A percentile compares a stretch with the other conserved stretches of the same genome.
Conservation (phyloP, 352 stramenopile species). For the Phytopythium chamaehyphon region DNA sequence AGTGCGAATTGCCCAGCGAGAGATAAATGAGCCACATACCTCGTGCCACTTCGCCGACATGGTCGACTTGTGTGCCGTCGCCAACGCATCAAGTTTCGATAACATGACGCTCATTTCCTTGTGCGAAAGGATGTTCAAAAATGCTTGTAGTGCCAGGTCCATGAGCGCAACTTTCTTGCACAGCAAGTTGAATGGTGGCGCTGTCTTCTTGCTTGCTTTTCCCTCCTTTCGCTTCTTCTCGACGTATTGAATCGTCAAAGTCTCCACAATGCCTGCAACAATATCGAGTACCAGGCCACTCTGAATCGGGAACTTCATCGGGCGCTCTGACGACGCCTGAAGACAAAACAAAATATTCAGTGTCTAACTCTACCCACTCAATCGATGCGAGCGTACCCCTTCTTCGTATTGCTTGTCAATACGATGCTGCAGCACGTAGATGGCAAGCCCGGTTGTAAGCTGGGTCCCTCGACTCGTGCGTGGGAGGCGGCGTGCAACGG, state of each 20-base stretch:
- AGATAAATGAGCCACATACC: constrained; percentile 13
- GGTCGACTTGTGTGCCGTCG: constrained; percentile 69
- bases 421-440: constrained; percentile 80
- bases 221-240: constrained; percentile 47
- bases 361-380: too few species aligned
- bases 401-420: constrained; percentile 57
- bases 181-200: constrained; percentile 61
- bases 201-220: constrained; percentile 27
- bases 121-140: constrained; percentile 66
- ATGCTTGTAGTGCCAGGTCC: constrained; percentile 75
- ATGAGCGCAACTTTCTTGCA: constrained; percentile 84
- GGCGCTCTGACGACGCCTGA: constrained; percentile 46
- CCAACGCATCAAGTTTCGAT: constrained; percentile 63
- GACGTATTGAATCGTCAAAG: constrained; percentile 67
- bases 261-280: constrained; percentile 71
- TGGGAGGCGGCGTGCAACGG: constrained; percentile 64
- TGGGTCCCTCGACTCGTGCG: constrained; percentile 70
- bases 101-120: constrained; percentile 71
- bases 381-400: constrained; percentile 36
- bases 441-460: constrained; percentile 64
- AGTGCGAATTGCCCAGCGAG: too few species aligned
- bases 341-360: neutral
- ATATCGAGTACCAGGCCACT: constrained; percentile 78
- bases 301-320: constrained; percentile 78
- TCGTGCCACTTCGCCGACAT: constrained; percentile 85